Conservation (phyloP, 257 asterid genomes). For the Solanum etuberosum region DNA sequence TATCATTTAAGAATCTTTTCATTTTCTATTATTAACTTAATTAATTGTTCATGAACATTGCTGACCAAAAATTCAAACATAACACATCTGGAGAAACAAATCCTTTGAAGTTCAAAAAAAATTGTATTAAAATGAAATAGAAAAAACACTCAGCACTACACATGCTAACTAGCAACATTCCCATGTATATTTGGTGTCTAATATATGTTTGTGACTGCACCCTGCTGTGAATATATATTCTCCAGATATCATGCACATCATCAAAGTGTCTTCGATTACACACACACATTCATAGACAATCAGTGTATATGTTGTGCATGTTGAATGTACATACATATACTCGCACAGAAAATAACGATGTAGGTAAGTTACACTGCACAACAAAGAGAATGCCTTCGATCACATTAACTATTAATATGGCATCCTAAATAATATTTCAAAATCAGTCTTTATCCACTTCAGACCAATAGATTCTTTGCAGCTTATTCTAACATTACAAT, state of each 20-base stretch:
- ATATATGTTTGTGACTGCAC: background rate
- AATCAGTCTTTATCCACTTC: background rate
- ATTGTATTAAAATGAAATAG: background rate
- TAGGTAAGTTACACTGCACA: background rate
- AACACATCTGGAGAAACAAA: background rate
- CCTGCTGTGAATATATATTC: background rate
- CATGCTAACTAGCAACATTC: background rate
- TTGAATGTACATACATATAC: background rate
- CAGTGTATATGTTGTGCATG: background rate
- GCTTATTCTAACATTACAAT: background rate
- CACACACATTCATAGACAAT: background rate
- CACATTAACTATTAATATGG: background rate
- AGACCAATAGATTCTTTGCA: background rate
- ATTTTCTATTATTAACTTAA: background rate
- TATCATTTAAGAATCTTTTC: background rate
- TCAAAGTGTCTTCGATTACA: background rate
- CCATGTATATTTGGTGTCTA: background rate
- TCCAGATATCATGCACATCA: background rate
- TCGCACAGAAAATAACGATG: background rate
- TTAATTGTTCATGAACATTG: background rate
- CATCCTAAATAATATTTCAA: background rate
- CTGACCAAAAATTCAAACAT: background rate
- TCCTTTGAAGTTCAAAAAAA: background rate
- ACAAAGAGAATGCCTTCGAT: background rate
- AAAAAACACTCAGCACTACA: background rate